These are phyloP conservation scores for Fusarium xylarioides DNA, from an alignment of 2,329 filamentous ascomycete species.

Conservation along the genomic window DNA sequence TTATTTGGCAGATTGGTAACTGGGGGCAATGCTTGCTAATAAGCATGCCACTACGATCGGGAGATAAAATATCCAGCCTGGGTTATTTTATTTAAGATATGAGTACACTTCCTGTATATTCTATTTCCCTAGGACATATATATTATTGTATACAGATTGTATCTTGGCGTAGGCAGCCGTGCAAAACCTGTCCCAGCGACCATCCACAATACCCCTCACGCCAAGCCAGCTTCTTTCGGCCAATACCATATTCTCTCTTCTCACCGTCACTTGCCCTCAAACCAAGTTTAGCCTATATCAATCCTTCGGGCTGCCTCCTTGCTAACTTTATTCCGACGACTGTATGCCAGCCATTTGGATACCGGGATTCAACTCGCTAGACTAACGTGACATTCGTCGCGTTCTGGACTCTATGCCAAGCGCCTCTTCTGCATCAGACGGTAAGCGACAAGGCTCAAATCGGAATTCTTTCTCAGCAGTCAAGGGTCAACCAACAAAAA, in stretches of 20 bases:
- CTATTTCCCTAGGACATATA: accelerated
- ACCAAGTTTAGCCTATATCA: neutral
- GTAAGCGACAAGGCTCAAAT: neutral
- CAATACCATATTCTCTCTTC: accelerated
- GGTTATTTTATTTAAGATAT: neutral
- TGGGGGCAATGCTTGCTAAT: neutral
- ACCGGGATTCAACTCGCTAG: accelerated
- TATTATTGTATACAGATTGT: accelerated
- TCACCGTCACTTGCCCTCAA: neutral
- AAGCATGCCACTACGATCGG: neutral
- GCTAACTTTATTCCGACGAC: neutral
- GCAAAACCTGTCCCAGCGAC: neutral
- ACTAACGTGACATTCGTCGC: neutral
- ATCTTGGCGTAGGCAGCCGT: neutral
- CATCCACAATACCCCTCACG: neutral
- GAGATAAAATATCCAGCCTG: neutral
- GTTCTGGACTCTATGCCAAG: neutral
- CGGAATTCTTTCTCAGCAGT: accelerated
- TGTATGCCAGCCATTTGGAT: neutral
- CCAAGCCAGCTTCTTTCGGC: neutral
- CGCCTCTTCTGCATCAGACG: neutral
- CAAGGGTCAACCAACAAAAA: neutral
- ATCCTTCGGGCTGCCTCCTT: neutral
- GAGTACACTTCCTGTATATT: neutral
- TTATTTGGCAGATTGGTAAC: neutral